Evolutionary conservation across 225 moss, liverwort and hornwort species (phyloP).

Genomic region (Polytrichum formosum): DNA sequence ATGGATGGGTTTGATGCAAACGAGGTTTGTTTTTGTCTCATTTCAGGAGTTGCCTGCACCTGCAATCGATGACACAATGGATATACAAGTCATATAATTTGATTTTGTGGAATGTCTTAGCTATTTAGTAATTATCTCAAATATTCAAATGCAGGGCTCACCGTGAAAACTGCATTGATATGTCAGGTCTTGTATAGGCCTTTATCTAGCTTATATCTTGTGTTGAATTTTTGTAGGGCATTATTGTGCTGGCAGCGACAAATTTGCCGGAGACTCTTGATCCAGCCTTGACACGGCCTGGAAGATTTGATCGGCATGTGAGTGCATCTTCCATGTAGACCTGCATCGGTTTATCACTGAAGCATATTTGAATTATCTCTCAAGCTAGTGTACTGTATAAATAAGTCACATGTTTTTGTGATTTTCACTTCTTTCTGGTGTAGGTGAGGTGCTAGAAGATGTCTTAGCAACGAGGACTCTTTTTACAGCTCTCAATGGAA

Average conservation of each 20-base stretch:
- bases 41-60: not conserved
- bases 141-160: not conserved
- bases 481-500: too few relatives aligned
- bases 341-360: too few relatives aligned
- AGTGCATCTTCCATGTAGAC: conserved; percentile 20
- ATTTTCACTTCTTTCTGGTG: too few relatives aligned
- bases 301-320: conserved; percentile 99
- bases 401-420: too few relatives aligned
- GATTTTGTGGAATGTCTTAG: conserved; percentile 1
- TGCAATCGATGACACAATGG: not conserved
- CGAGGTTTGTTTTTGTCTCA: conserved; percentile 50
- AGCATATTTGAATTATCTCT: too few relatives aligned
- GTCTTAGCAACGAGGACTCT: too few relatives aligned
- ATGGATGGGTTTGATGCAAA: conserved; percentile 99
- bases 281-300: conserved; percentile 93
- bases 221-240: conserved; percentile 58
- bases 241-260: conserved; percentile 95
- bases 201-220: conserved; percentile 8
- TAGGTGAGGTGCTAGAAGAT: too few relatives aligned
- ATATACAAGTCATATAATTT: not conserved
- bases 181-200: not conserved
- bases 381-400: too few relatives aligned
- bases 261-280: conserved; percentile 98
- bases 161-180: not conserved
- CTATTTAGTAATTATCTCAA: conserved; percentile 1